These are phyloP conservation scores for Penicillium sp. DNA, from an alignment of 2,329 filamentous ascomycete genomes.

Conservation along the genomic window DNA sequence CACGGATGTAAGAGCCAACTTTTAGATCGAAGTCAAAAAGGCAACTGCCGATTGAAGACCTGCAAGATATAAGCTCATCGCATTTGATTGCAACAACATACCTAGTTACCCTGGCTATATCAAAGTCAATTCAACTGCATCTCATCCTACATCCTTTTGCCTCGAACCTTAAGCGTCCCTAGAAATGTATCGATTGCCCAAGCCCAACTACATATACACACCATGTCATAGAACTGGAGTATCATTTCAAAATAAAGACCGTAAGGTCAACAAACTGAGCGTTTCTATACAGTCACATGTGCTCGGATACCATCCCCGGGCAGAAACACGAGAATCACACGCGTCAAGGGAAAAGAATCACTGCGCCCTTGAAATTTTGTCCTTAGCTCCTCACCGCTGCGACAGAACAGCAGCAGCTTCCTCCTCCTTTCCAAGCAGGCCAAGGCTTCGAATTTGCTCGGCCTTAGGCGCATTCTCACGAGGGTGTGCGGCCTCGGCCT, in stretches of 20 bases:
- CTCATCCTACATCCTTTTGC: no score
- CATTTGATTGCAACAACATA: no score
- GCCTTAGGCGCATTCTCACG: conserved; percentile 78
- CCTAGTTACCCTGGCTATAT: no score
- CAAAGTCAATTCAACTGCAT: no score
- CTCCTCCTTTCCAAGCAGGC: conserved; percentile 78
- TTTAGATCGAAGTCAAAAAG: no score
- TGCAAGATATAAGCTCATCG: no score
- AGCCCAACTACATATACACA: conserved; percentile 2
- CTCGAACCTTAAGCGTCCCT: background rate
- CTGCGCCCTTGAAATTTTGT: conserved; percentile 21
- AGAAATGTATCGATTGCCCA: no score
- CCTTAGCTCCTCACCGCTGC: conserved; percentile 19
- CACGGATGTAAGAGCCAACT: no score
- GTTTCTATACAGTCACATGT: conserved; percentile 38
- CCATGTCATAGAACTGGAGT: conserved; percentile 24
- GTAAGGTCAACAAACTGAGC: conserved; percentile 20
- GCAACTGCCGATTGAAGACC: no score
- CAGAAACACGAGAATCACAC: conserved; percentile 29
- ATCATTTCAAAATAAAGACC: conserved; percentile 26
- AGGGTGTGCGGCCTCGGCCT: conserved; percentile 69
- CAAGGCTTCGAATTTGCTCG: conserved; percentile 82
- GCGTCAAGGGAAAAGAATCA: conserved; percentile 27
- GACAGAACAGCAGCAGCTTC: conserved; percentile 62
- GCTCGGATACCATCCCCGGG: conserved; percentile 21